These are phyloP conservation scores for Emiliania huxleyi DNA, from an alignment of 78 protist genomes.

Conservation along the genomic window DNA sequence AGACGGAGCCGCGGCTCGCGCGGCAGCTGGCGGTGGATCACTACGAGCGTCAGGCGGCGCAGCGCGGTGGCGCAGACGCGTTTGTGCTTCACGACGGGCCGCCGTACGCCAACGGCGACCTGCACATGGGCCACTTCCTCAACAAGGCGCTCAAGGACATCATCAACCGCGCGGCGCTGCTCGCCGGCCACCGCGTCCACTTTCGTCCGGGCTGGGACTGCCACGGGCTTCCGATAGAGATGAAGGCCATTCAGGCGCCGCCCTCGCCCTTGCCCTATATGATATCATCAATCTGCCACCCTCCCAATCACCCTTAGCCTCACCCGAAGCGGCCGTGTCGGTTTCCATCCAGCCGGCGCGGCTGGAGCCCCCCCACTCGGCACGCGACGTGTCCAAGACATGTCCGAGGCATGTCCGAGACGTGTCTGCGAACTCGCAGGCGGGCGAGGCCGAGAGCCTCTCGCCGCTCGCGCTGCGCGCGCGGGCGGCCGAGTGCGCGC, in stretches of 20 bases:
- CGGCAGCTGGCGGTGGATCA: not conserved
- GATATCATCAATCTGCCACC: too few species aligned
- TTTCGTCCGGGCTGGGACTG: constrained; percentile 89
- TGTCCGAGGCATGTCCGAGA: too few species aligned
- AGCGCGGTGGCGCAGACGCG: not conserved
- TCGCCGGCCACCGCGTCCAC: constrained; percentile 51
- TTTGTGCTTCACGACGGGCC: constrained; percentile 92
- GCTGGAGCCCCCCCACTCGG: too few species aligned
- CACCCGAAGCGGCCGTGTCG: not conserved
- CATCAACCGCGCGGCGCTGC: constrained; percentile 56
- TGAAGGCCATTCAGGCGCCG: constrained; percentile 69
- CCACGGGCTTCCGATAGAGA: constrained; percentile 94
- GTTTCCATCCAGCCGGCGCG: too few species aligned
- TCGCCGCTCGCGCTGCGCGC: constrained; percentile 14
- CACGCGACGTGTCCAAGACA: too few species aligned
- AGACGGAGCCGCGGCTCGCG: not conserved
- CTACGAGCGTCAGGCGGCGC: not conserved
- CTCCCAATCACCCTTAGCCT: too few species aligned
- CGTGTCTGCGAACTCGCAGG: too few species aligned
- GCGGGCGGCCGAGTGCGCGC: constrained; percentile 4
- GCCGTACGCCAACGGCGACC: constrained; percentile 91
- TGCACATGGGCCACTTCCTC: constrained; percentile 62
- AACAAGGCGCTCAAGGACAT: constrained; percentile 81
- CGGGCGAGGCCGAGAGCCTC: too few species aligned
- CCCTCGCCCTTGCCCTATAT: too few species aligned